phyloP scores from a whole-genome alignment of 768 basidiomycete genomes.

The Rhodotorula babjevae region DNA sequence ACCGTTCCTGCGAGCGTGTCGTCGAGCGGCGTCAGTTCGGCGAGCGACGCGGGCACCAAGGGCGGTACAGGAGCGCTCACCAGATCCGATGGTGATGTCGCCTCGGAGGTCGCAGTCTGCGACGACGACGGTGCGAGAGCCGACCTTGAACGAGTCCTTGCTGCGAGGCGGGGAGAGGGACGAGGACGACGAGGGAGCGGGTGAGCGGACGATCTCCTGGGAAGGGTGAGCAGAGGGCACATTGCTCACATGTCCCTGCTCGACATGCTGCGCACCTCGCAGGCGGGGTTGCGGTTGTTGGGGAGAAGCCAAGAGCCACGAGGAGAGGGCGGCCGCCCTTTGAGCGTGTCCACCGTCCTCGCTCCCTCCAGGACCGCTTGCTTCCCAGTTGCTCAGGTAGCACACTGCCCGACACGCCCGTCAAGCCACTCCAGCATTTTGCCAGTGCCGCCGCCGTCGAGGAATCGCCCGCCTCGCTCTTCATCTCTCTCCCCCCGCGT shows the following conservation, averaged over 20 bases:
- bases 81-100: constrained; percentile 84
- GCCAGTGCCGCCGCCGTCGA: too few species aligned
- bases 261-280: neutral
- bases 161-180: constrained; percentile 6
- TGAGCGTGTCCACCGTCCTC: too few species aligned
- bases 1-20: constrained; percentile 59
- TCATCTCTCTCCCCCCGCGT: neutral
- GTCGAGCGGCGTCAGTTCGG: neutral
- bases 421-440: too few species aligned
- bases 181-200: neutral
- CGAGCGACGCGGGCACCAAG: neutral
- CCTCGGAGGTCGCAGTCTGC: constrained; percentile 93
- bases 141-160: constrained; percentile 61
- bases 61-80: constrained; percentile 46
- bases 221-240: too few species aligned
- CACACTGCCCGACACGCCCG: too few species aligned
- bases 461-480: too few species aligned
- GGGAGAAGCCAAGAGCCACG: neutral
- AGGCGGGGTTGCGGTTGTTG: too few species aligned
- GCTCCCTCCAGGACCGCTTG: too few species aligned
- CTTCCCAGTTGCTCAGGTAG: too few species aligned
- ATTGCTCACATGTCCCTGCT: neutral
- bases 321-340: too few species aligned
- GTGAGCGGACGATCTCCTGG: neutral
- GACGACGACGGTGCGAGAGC: constrained; percentile 83